Evolutionary conservation across 495 filamentous ascomycete genomes (phyloP), one percentile per base, ranked within the genome.

Genomic region (Penicillium longicatenatum): DNA sequence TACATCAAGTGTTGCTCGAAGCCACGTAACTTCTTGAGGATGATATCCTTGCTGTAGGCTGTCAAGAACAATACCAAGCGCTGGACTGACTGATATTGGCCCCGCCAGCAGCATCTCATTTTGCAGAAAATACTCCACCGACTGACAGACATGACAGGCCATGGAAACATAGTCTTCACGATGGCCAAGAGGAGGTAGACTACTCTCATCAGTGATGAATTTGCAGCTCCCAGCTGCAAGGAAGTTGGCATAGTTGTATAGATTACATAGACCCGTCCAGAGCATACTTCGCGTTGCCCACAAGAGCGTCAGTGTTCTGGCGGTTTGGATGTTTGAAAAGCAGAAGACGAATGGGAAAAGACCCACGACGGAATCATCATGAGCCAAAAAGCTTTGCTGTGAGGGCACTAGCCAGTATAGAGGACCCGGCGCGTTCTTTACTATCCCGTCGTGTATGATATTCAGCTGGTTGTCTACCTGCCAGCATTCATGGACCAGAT

Each of bases 121-220:
- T 20, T 62, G 41, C 9, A 70, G 17, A 24, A 62, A 66, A 33
- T 64, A 76, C 42, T 71, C 67, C 9, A 73, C 49, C 2, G 69
- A 66, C 50, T 73, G 71, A 33, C 69, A 71, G 17, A 76, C 72
- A 47, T 67, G 62, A 12, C 65, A 58, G 7, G 64, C 66, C 51
- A 72, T 54, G 10, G 26, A 48, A 8, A 63, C 17, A 48, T 66
- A 62, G 41, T 70, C 59, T 20, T 43, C 43, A 2, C 70, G 61
- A 26, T 72, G 63, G 4, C 55, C 62, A 2, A 71, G 59, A 3
- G 54, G 54, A 10, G 55, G 62, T 44, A 69, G 48, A 6, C n/a
- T 11, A 39, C 4, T 52, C 39, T 37, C 49, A 7, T 6, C 37
- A 17, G 14, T 39, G 16, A 39, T n/a, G 8, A 16, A 6, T 6